phyloP scores from a whole-genome alignment of 768 basidiomycete species.

The Leccinum subtestaceum region DNA sequence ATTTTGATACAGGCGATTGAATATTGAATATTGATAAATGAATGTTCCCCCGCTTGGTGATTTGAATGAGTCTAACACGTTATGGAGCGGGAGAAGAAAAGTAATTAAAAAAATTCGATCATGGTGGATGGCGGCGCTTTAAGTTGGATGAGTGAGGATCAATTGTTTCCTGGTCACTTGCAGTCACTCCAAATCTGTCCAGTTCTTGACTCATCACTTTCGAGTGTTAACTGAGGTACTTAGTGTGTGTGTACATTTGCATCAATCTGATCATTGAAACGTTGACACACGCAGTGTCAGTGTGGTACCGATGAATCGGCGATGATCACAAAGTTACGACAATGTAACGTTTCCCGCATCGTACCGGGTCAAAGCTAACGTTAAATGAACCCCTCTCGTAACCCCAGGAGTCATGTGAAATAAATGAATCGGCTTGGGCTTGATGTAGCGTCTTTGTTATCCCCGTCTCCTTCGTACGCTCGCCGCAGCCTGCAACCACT shows the following conservation, averaged over 20 bases:
- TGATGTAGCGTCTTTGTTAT: not conserved
- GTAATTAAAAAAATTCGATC: not conserved
- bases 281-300: not conserved
- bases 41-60: not conserved
- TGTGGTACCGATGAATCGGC: not conserved
- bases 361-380: constrained; percentile 9
- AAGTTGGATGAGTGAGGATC: too few species aligned
- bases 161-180: too few species aligned
- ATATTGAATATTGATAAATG: too few species aligned
- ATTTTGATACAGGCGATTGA: too few species aligned
- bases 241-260: not conserved
- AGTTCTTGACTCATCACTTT: not conserved
- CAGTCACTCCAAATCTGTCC: too few species aligned
- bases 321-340: not conserved
- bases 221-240: not conserved
- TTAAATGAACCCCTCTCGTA: constrained; percentile 24
- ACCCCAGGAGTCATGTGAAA: not conserved
- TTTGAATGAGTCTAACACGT: not conserved
- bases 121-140: too few species aligned
- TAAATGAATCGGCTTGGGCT: constrained; percentile 9
- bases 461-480: constrained; percentile 6
- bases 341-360: constrained; percentile 3
- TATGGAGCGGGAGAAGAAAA: not conserved
- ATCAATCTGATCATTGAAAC: not conserved
- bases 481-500: not conserved